Evolutionary conservation across 768 basidiomycete species (phyloP), one percentile per base, ranked within the genome.

Genomic region (Amanita jacksonii): DNA sequence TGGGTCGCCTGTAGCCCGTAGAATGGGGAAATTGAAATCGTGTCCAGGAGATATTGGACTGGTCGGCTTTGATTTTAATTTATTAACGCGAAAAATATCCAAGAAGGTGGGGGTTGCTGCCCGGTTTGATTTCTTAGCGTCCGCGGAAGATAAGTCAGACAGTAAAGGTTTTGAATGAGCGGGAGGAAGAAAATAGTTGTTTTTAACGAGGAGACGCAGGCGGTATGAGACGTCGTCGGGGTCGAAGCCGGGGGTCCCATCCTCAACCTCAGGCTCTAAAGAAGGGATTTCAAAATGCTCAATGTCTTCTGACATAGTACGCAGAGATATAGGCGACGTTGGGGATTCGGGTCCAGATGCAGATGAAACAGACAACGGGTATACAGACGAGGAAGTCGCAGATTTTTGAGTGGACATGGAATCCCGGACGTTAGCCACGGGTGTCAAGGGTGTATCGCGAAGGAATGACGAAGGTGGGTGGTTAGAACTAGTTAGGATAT

Each of bases 151-250:
- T 47, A 88, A 74, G 41, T 83, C 77, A 20, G 80, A 69, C 2
- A 79, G 73, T 8, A 75, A 76, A 1, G 88, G 88, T 55, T 91
- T 91, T 32, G 79, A 72, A 54, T 91, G 88, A 0, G 88, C 87
- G 8, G 88, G 89, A 3, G 88, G 88, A 28, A 91, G 77, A 56
- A 86, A 91, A 58, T 91, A 91, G 55, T 72, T 89, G 62, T 91
- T 91, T 59, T 82, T 85, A 43, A 91, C 81, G 31, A 91, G 74
- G 42, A 91, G 72, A 31, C 79, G 81, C 15, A 91, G 74, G 18
- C 88, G 82, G 63, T 87, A 86, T 15, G 85, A 79, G 31, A 90
- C 86, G 54, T 91, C 88, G 60, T 91, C 87, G 16, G 73, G 70
- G 52, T 77, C 71, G 51, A 72, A 77, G 41, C 68, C 72, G 50